These are phyloP conservation scores for Auricularia cornea DNA, from an alignment of 768 basidiomycete genomes.

Conservation along the genomic window DNA sequence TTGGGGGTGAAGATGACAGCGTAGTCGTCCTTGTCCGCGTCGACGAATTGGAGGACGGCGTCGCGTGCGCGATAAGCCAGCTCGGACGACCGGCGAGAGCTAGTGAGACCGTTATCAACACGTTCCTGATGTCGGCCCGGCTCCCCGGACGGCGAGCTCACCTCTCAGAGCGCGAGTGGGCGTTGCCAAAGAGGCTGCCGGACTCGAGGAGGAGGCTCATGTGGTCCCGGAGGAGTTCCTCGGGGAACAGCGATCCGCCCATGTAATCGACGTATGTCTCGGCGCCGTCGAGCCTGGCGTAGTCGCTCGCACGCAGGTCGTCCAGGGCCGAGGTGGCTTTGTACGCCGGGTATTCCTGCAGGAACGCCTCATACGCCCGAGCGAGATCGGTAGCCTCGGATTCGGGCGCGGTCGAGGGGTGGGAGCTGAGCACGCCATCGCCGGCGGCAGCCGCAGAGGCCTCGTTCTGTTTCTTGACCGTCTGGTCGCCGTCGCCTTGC, in stretches of 20 bases:
- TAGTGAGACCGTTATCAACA: slow-evolving; percentile 18
- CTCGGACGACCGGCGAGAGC: slow-evolving; percentile 61
- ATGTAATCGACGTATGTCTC: slow-evolving; percentile 84
- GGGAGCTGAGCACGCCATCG: not conserved
- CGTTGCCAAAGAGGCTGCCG: slow-evolving; percentile 64
- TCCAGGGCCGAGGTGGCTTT: slow-evolving; percentile 64
- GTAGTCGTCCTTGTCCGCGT: slow-evolving; percentile 58
- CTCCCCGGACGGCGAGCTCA: slow-evolving; percentile 19
- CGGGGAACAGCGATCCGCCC: slow-evolving; percentile 76
- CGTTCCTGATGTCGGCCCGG: not conserved
- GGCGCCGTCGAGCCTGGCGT: slow-evolving; percentile 40
- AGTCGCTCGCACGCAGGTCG: slow-evolving; percentile 56
- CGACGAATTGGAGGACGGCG: slow-evolving; percentile 69
- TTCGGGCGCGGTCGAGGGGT: not conserved
- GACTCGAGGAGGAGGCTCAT: slow-evolving; percentile 51
- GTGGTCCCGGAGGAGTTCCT: slow-evolving; percentile 64
- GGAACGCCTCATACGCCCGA: slow-evolving; percentile 25
- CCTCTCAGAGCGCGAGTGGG: slow-evolving; percentile 79
- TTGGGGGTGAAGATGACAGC: slow-evolving; percentile 79
- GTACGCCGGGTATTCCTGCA: slow-evolving; percentile 43
- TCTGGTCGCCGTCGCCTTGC: too few relatives aligned
- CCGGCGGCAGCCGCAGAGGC: not conserved
- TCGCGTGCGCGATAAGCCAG: slow-evolving; percentile 62
- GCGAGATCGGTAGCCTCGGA: not conserved
- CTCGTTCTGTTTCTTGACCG: not conserved